Conservation (phyloP, 2,329 filamentous ascomycete species). For the Xylaria sp. region DNA sequence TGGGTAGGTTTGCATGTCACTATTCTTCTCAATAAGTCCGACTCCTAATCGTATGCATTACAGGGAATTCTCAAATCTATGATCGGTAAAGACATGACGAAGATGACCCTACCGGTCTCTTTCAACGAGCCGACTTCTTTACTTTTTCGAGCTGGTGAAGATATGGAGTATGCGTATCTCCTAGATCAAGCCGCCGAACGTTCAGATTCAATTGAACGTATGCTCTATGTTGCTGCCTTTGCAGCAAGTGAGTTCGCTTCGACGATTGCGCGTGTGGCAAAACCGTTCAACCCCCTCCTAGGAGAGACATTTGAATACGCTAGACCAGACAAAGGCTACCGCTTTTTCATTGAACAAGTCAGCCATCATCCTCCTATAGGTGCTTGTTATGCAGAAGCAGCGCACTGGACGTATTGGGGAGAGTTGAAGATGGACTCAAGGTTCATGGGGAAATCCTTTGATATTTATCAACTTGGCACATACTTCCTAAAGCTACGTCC, state of each 20-base stretch:
- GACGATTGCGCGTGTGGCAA: slow-evolving; percentile 94
- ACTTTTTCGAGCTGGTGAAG: slow-evolving; percentile 92
- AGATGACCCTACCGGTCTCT: slow-evolving; percentile 97
- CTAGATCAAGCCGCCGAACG: slow-evolving; percentile 89
- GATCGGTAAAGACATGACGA: slow-evolving; percentile 99
- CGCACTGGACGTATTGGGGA: slow-evolving; percentile 97
- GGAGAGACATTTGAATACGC: slow-evolving; percentile 98
- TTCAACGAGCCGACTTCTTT: slow-evolving; percentile 99
- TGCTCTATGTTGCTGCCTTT: slow-evolving; percentile 95
- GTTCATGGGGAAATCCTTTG: slow-evolving; percentile 97
- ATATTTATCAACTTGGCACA: slow-evolving; percentile 94
- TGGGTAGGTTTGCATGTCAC: slow-evolving; percentile 75
- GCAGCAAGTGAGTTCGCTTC: slow-evolving; percentile 97
- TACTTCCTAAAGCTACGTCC: slow-evolving; percentile 94
- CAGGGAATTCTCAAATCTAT: slow-evolving; percentile 97
- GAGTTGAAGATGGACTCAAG: slow-evolving; percentile 96
- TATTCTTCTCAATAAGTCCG: background rate
- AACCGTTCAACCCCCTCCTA: slow-evolving; percentile 96
- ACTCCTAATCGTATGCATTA: slow-evolving; percentile 34
- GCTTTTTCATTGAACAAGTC: slow-evolving; percentile 98
- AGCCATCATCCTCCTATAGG: slow-evolving; percentile 96
- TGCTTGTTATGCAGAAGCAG: slow-evolving; percentile 90
- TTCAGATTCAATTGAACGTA: slow-evolving; percentile 85
- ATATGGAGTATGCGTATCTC: slow-evolving; percentile 97
- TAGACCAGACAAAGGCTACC: slow-evolving; percentile 94